Base-by-base conservation (phyloP, 108 stramenopile genomes). In the Mediolabrus comicus region DNA sequence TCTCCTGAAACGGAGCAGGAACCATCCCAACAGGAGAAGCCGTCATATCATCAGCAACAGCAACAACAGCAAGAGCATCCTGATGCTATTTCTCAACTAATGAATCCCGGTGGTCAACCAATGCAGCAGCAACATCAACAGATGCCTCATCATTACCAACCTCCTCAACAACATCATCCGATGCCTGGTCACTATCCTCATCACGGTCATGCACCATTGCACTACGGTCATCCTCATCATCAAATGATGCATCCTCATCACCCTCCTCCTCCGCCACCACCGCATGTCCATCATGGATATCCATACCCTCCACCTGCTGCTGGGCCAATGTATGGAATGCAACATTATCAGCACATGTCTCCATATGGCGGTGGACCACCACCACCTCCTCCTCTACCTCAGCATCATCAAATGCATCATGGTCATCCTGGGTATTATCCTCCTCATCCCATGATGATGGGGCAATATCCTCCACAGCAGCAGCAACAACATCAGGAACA, bases 51-150 rank as follows among this genome's bases (percentile, higher is more conserved):
- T 13, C 49, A 49, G 22, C 62, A 29, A 33, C 39, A 74, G 30
- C 51, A 68, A 11, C 69, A 73, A 31, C 62, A 69, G 19, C 51
- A 59, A 41, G 34, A 67, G 36, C 59, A 69, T 26, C 72, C 53
- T 36, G 77, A 79, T 79, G 62, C 78, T 4, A 69, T 77, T 14
- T 63, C 59, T 27, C 54, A 69, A 61, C 65, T 75, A 34, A 79
- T 77, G 78, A 71, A 83, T 57, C 80, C 80, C 0, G 68, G 75
- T 2, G 77, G 70, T 16, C 46, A 67, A 60, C 54, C 66, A 22
- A 27, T 17, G 25, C 66, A 67, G 30, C 41, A 56, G 4, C 66
- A 52, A 33, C 72, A 34, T 25, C 69, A 59, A 16, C 69, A 69
- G 27, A 17, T n/a, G 14, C 69, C 58, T 22, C 33, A 61, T 38